These are phyloP conservation scores for Sabuloglossum arenarium DNA, from an alignment of 495 filamentous ascomycete genomes.

Conservation along the genomic window DNA sequence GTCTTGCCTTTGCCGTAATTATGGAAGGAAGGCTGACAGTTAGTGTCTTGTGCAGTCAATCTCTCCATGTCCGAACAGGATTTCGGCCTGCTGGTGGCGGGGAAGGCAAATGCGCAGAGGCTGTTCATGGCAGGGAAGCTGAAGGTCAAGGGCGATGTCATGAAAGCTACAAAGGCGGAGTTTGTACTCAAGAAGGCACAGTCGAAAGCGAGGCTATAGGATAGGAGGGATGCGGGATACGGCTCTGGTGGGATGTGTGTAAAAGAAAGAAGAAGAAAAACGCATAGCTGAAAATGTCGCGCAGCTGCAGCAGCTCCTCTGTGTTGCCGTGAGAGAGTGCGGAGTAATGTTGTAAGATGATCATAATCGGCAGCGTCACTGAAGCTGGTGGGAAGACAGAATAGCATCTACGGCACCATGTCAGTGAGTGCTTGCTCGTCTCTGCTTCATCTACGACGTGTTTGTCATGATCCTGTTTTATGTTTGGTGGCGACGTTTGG, in stretches of 20 bases:
- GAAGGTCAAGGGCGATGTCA: conserved; percentile 94
- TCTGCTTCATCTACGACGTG: neutral
- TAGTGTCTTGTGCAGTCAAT: conserved; percentile 40
- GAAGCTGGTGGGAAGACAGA: neutral
- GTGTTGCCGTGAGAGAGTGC: too few relatives aligned
- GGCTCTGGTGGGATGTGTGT: neutral
- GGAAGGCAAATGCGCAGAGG: conserved; percentile 85
- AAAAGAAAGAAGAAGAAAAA: too few relatives aligned
- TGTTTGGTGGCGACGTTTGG: too few relatives aligned
- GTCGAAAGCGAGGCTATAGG: conserved; percentile 69
- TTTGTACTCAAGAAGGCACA: conserved; percentile 81
- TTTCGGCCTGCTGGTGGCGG: conserved; percentile 59
- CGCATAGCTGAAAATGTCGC: too few relatives aligned
- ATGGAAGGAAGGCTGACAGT: neutral
- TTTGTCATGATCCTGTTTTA: neutral
- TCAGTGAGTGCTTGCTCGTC: neutral
- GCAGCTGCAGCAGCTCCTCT: too few relatives aligned
- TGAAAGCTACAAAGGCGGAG: conserved; percentile 97
- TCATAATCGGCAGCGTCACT: neutral
- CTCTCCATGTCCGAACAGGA: conserved; percentile 69
- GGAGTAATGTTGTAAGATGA: neutral
- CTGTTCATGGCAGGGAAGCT: conserved; percentile 94
- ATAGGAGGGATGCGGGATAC: too few relatives aligned
- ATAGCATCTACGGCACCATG: neutral
- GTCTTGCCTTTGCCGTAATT: too few relatives aligned